Percentiles rank a stretch among this genome's conserved stretches.
phyloP scores from a whole-genome alignment of 495 filamentous ascomycete genomes.

The Podospora australis region DNA sequence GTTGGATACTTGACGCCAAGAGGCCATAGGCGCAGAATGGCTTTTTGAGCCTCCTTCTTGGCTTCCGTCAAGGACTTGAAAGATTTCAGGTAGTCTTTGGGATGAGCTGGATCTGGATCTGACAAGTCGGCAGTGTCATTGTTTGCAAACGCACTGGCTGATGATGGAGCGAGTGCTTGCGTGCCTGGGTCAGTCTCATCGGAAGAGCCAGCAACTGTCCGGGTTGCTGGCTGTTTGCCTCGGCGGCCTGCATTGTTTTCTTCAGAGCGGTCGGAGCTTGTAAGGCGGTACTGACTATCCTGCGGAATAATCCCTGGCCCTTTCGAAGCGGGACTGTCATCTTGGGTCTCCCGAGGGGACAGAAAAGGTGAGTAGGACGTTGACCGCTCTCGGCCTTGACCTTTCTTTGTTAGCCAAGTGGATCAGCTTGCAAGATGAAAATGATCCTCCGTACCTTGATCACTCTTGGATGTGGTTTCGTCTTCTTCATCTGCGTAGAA shows the following conservation, averaged over 20 bases:
- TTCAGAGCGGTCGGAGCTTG: too few species aligned
- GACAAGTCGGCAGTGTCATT: not conserved
- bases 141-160: not conserved
- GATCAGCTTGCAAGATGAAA: too few species aligned
- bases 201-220: not conserved
- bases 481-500: constrained; percentile 28
- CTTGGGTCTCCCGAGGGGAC: constrained; percentile 25
- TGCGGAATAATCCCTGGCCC: too few species aligned
- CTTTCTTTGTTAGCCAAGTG: constrained; percentile 12
- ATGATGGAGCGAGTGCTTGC: not conserved
- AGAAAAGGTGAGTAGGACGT: constrained; percentile 49
- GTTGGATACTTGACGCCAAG: constrained; percentile 60
- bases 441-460: too few species aligned
- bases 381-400: constrained; percentile 33
- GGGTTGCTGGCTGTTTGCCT: not conserved
- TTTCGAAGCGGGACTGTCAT: not conserved
- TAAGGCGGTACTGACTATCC: too few species aligned
- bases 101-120: not conserved
- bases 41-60: constrained; percentile 61
- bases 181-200: not conserved
- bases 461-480: too few species aligned
- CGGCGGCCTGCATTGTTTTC: too few species aligned
- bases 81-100: not conserved
- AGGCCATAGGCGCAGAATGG: constrained; percentile 57
- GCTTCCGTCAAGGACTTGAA: constrained; percentile 40